Percentiles rank a stretch among this genome's conserved stretches.
Conservation (phyloP, 257 asterid genomes). For the Handroanthus guayacan region DNA sequence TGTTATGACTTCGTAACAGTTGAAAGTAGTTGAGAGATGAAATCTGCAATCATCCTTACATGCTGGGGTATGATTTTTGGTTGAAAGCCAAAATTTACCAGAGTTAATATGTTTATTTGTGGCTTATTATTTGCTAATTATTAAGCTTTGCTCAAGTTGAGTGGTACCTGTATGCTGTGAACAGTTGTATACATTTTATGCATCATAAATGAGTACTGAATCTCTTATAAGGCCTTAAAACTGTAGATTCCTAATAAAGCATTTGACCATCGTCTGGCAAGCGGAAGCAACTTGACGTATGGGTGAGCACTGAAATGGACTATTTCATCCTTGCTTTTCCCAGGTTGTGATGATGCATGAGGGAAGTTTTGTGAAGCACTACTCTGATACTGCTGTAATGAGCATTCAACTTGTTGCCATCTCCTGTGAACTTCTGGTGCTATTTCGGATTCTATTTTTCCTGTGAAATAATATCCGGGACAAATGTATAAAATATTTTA, state of each 20-base stretch:
- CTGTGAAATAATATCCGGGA: neutral
- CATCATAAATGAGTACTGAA: neutral
- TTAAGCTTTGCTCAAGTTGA: constrained; percentile 7
- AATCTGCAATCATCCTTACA: neutral
- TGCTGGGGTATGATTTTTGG: neutral
- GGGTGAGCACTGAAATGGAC: constrained; percentile 30
- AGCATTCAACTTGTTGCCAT: constrained; percentile 28
- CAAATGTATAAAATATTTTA: neutral
- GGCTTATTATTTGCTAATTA: neutral
- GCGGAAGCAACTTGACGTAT: constrained; percentile 2
- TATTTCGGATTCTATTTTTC: neutral
- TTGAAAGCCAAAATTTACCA: neutral
- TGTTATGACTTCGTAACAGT: constrained; percentile 8
- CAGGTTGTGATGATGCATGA: constrained; percentile 66
- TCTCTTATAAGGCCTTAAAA: neutral
- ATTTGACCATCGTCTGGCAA: neutral
- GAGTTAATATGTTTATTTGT: constrained; percentile 23
- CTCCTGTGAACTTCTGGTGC: constrained; percentile 24
- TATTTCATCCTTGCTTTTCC: constrained; percentile 43
- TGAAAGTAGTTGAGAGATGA: neutral
- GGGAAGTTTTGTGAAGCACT: constrained; percentile 35
- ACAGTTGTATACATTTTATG: neutral
- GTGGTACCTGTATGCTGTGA: neutral
- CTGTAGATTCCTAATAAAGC: neutral
- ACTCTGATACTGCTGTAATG: constrained; percentile 25